Percentiles rank a stretch among this genome's conserved stretches.
Evolutionary conservation across 1,139 yeast genomes (phyloP).

Genomic region (Hyphopichia pseudoburtonii): DNA sequence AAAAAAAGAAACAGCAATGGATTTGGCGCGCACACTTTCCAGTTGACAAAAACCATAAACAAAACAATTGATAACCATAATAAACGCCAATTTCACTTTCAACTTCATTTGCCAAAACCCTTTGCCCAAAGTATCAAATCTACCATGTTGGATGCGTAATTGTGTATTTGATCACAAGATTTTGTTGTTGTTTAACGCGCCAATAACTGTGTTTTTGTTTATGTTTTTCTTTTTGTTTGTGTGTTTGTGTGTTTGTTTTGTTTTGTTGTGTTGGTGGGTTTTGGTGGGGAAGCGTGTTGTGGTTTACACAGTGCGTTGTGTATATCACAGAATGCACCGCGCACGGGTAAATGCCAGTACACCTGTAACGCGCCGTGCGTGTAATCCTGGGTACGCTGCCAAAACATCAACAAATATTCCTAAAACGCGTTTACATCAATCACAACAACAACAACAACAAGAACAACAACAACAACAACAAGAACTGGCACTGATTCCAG

Average conservation of each 20-base stretch:
- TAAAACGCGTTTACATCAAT: too few species aligned
- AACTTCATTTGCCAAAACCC: not conserved
- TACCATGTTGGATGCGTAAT: not conserved
- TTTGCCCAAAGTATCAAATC: not conserved
- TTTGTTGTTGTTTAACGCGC: too few species aligned
- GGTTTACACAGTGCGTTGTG: not conserved
- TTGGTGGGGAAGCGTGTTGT: not conserved
- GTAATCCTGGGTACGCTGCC: not conserved
- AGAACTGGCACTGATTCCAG: not conserved
- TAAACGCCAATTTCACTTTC: not conserved
- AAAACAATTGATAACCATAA: not conserved
- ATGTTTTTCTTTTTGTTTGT: too few species aligned
- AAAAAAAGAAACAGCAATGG: constrained; percentile 6
- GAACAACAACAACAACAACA: not conserved
- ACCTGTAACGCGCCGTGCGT: not conserved
- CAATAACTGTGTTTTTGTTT: too few species aligned
- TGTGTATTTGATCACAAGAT: not conserved
- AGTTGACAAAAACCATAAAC: not conserved
- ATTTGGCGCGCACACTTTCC: not conserved
- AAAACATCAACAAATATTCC: not conserved
- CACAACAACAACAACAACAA: not conserved
- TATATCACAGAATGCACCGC: not conserved
- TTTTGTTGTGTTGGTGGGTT: not conserved
- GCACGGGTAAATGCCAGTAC: not conserved
- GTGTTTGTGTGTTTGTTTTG: too few species aligned